Conservation (phyloP, 1,284 basidiomycete genomes). For the Sphagnurus paluster region DNA sequence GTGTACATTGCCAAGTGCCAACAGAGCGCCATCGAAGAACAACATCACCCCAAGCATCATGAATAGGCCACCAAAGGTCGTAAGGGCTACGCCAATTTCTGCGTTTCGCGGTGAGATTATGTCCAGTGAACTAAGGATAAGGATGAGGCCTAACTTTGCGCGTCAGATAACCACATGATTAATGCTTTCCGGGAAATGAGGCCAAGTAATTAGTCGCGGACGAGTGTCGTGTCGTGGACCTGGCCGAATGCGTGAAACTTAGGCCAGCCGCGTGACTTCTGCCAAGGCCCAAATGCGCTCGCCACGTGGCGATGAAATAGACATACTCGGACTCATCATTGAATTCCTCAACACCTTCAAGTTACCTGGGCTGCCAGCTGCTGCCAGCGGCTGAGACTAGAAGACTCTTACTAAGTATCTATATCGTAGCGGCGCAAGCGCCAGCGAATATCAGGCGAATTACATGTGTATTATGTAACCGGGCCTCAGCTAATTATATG, state of each 20-base stretch:
- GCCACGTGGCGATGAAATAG: conserved; percentile 20
- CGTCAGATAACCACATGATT: conserved; percentile 46
- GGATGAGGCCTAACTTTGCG: conserved; percentile 36
- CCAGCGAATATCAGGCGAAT: no score
- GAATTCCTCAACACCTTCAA: no score
- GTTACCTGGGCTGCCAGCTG: no score
- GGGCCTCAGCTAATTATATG: no score
- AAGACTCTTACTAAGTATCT: no score
- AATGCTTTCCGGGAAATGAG: background rate
- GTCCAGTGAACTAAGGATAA: background rate
- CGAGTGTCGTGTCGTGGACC: conserved; percentile 12
- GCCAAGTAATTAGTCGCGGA: conserved; percentile 2
- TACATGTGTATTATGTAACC: no score
- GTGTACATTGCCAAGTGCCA: conserved; percentile 93
- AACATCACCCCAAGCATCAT: conserved; percentile 95
- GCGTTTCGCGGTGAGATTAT: conserved; percentile 7
- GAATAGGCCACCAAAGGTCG: conserved; percentile 96
- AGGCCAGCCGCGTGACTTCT: no score
- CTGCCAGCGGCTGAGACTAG: no score
- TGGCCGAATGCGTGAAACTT: conserved; percentile 7
- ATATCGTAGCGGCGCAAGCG: no score
- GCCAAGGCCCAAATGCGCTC: no score
- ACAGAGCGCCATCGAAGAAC: conserved; percentile 96
- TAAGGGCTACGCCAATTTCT: conserved; percentile 97
- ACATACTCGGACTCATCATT: no score